Conservation (phyloP, 768 basidiomycete species). For the Mycena haematopus region DNA sequence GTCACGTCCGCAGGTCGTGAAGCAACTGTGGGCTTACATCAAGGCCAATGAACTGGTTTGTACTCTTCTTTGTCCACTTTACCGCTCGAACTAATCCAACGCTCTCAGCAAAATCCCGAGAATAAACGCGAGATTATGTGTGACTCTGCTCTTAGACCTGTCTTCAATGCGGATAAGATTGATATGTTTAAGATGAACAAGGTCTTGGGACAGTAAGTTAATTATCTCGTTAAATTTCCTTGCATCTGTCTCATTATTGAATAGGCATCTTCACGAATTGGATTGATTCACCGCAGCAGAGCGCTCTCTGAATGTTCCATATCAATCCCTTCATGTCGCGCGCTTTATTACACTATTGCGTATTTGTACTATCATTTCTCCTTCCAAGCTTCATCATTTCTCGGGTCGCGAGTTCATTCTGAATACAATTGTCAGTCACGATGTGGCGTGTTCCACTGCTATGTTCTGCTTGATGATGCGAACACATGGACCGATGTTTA, state of each 20-base stretch:
- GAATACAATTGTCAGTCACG: not conserved
- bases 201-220: conserved; percentile 73
- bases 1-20: conserved; percentile 90
- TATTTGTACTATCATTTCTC: conserved; percentile 15
- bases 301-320: not conserved
- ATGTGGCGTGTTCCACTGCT: not conserved
- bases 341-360: conserved; percentile 10
- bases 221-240: not conserved
- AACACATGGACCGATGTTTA: not conserved
- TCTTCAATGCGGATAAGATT: conserved; percentile 83
- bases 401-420: conserved; percentile 2
- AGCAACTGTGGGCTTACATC: conserved; percentile 90
- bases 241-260: not conserved
- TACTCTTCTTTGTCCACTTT: not conserved
- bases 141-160: conserved; percentile 70
- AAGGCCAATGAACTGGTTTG: conserved; percentile 65
- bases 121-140: conserved; percentile 89
- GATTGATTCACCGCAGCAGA: conserved; percentile 30
- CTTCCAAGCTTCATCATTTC: not conserved
- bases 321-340: not conserved
- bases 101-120: conserved; percentile 69
- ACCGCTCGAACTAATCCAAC: not conserved
- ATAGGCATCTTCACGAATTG: conserved; percentile 46
- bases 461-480: not conserved
- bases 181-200: conserved; percentile 98